These are phyloP conservation scores for Reticulascus tulasneorum DNA, from an alignment of 2,329 filamentous ascomycete genomes.

Conservation along the genomic window DNA sequence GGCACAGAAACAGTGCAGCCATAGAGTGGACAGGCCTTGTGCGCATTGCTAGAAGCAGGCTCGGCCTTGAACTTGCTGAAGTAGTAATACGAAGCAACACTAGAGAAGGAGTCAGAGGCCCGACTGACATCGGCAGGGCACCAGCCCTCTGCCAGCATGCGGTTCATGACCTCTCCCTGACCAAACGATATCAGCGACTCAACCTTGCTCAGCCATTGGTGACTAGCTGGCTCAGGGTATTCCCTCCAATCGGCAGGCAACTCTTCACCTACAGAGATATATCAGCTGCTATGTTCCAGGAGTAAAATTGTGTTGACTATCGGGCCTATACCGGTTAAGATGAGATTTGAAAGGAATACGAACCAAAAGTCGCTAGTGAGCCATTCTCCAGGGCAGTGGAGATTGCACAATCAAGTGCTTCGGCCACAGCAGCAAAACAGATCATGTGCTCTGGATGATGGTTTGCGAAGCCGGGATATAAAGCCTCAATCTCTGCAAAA, in stretches of 20 bases:
- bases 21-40: neutral
- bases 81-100: slow-evolving; percentile 3
- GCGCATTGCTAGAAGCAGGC: neutral
- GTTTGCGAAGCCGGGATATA: slow-evolving; percentile 1
- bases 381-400: slow-evolving; percentile 3
- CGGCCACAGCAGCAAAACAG: slow-evolving; percentile 5
- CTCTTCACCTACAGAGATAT: no score
- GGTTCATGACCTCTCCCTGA: neutral
- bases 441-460: slow-evolving; percentile 1
- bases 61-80: slow-evolving; percentile 3
- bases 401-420: slow-evolving; percentile 5
- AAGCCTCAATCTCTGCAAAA: neutral
- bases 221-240: slow-evolving; percentile 1
- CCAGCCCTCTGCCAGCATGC: slow-evolving; percentile 3
- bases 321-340: no score
- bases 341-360: no score
- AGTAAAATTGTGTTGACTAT: no score
- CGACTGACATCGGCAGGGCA: slow-evolving; percentile 4
- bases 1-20: slow-evolving; percentile 1
- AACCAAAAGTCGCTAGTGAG: no score
- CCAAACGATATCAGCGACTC: neutral
- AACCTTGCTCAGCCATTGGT: neutral
- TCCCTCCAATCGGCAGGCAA: neutral
- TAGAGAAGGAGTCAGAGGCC: neutral
- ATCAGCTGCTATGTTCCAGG: no score